A percentile compares a stretch with the other conserved stretches of the same genome.
Conservation (phyloP, 345 rosid species). For the Eucalyptus virginea region DNA sequence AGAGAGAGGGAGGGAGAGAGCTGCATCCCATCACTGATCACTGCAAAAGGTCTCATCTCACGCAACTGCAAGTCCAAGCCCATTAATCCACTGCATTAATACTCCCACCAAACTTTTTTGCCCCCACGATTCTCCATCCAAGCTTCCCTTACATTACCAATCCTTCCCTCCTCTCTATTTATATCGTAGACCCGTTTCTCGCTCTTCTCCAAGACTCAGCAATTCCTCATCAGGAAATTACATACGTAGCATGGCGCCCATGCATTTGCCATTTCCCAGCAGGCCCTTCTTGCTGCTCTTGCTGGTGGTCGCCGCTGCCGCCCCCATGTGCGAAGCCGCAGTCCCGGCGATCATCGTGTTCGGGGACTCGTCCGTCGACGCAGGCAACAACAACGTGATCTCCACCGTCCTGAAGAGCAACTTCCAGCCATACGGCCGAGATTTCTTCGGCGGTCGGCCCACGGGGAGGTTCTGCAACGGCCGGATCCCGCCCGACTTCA, state of each 20-base stretch:
- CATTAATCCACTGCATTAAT: neutral
- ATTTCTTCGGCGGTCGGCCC: slow-evolving; percentile 24
- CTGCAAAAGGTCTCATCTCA: neutral
- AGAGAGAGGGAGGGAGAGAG: neutral
- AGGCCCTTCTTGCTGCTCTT: neutral
- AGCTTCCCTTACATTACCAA: neutral
- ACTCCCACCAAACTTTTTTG: neutral
- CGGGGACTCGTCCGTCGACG: slow-evolving; percentile 48
- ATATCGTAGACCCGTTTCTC: neutral
- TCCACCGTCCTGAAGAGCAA: slow-evolving; percentile 36
- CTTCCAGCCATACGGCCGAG: slow-evolving; percentile 46
- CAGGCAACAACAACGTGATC: slow-evolving; percentile 43
- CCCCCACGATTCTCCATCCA: neutral
- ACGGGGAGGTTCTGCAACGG: slow-evolving; percentile 54
- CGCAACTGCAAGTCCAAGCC: neutral
- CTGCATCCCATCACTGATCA: neutral
- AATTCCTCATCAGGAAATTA: neutral
- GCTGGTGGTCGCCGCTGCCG: neutral
- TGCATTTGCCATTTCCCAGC: neutral
- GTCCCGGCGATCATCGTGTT: slow-evolving; percentile 43
- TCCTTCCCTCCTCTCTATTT: neutral
- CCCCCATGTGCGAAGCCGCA: neutral
- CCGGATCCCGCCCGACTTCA: slow-evolving; percentile 39
- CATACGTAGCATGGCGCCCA: neutral
- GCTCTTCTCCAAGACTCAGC: neutral